These are phyloP conservation scores for Paxillus ammoniavirescens DNA, from an alignment of 768 basidiomycete species.

Conservation along the genomic window DNA sequence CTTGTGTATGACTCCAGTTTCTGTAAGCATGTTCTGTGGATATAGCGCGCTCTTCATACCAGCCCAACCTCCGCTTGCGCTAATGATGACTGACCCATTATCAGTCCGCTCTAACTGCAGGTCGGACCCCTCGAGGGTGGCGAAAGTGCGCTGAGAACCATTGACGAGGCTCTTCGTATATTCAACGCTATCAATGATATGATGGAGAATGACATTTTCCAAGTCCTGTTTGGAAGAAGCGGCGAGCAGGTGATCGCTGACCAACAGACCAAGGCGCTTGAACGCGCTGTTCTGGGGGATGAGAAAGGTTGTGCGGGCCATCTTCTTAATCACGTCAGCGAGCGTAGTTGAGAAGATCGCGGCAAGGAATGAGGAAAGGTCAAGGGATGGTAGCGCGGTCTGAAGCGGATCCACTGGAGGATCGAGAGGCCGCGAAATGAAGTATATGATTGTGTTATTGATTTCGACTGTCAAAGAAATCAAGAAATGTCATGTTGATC, in stretches of 20 bases:
- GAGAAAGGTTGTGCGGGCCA: slow-evolving; percentile 75
- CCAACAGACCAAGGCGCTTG: slow-evolving; percentile 76
- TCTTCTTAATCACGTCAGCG: slow-evolving; percentile 61
- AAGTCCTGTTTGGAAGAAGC: slow-evolving; percentile 78
- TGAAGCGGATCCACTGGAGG: slow-evolving; percentile 82
- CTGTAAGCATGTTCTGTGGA: slow-evolving; percentile 70
- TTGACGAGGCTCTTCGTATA: slow-evolving; percentile 63
- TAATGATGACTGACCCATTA: slow-evolving; percentile 45
- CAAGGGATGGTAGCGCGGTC: slow-evolving; percentile 77
- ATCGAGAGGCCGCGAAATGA: slow-evolving; percentile 77
- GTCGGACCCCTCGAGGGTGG: slow-evolving; percentile 84
- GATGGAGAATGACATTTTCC: slow-evolving; percentile 83
- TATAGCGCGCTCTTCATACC: slow-evolving; percentile 61
- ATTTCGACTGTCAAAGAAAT: slow-evolving; percentile 52
- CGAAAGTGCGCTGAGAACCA: slow-evolving; percentile 69
- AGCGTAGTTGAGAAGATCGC: slow-evolving; percentile 85
- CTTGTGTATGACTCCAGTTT: slow-evolving; percentile 90
- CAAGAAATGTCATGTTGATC: background rate
- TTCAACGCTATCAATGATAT: slow-evolving; percentile 71
- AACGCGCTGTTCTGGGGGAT: slow-evolving; percentile 92
- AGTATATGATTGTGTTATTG: slow-evolving; percentile 84
- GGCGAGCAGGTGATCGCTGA: slow-evolving; percentile 82
- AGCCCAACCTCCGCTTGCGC: slow-evolving; percentile 76
- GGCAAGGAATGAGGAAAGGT: slow-evolving; percentile 88
- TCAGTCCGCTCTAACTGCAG: slow-evolving; percentile 66